Evolutionary conservation across 768 basidiomycete genomes (phyloP).

Genomic region (Clitopilus passeckerianus): DNA sequence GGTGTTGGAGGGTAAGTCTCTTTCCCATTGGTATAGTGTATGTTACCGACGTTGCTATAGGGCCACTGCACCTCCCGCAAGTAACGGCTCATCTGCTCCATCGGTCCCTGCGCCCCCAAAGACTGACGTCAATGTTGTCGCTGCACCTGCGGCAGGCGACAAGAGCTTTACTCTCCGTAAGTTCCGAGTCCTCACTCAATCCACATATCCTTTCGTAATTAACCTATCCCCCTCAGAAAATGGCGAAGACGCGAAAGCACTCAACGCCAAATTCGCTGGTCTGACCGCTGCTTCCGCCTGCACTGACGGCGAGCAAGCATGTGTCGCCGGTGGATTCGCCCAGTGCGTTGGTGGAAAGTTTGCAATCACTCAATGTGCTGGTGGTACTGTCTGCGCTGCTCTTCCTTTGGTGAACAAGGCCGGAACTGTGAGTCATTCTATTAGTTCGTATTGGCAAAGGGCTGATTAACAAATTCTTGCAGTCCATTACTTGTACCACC

Average conservation of each 20-base stretch:
- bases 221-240: slow-evolving; percentile 7
- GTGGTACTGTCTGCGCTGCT: slow-evolving; percentile 22
- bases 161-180: slow-evolving; percentile 7
- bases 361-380: slow-evolving; percentile 19
- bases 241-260: slow-evolving; percentile 13
- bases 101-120: neutral
- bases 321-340: slow-evolving; percentile 16
- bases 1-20: slow-evolving; percentile 9
- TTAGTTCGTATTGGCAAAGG: neutral
- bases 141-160: slow-evolving; percentile 1
- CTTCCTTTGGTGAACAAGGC: slow-evolving; percentile 22
- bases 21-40: neutral
- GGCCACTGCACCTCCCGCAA: neutral
- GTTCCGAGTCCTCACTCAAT: neutral
- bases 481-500: slow-evolving; percentile 13
- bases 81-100: neutral
- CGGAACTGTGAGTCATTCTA: slow-evolving; percentile 16
- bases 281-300: slow-evolving; percentile 19
- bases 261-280: slow-evolving; percentile 18
- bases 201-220: neutral
- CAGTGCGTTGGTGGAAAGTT: slow-evolving; percentile 19
- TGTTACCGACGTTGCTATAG: neutral
- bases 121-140: neutral
- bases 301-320: slow-evolving; percentile 15
- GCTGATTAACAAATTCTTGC: neutral